Conservation (phyloP, 2,329 filamentous ascomycete genomes). For the Curvularia sp. region DNA sequence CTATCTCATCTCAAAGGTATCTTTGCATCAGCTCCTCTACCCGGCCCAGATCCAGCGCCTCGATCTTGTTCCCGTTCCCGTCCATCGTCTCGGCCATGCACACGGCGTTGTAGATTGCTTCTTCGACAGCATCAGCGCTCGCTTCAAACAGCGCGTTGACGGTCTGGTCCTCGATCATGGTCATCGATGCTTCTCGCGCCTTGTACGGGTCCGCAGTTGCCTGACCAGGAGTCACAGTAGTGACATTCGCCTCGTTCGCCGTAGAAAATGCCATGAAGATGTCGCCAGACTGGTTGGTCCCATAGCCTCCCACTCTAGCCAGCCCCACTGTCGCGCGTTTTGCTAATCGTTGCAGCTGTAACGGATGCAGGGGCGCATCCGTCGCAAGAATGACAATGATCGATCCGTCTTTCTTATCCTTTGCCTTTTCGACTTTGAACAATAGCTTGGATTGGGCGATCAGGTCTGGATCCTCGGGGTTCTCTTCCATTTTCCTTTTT, state of each 20-base stretch:
- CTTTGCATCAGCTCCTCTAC: constrained; percentile 49
- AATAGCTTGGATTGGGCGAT: constrained; percentile 38
- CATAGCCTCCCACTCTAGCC: constrained; percentile 66
- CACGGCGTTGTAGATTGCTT: constrained; percentile 70
- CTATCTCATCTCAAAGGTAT: constrained; percentile 30
- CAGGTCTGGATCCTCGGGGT: constrained; percentile 35
- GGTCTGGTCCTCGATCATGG: constrained; percentile 63
- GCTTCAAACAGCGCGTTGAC: constrained; percentile 69
- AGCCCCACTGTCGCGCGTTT: constrained; percentile 68
- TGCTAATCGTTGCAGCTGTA: constrained; percentile 64
- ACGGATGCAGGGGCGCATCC: constrained; percentile 65
- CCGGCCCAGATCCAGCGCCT: constrained; percentile 44
- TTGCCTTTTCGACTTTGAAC: constrained; percentile 39
- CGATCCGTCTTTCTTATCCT: constrained; percentile 66
- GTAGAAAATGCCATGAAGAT: constrained; percentile 73
- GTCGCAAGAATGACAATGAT: constrained; percentile 69
- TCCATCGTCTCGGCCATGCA: constrained; percentile 67
- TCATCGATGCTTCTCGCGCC: constrained; percentile 54
- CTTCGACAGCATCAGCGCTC: constrained; percentile 67
- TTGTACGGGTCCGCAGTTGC: constrained; percentile 43
- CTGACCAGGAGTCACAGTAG: constrained; percentile 42
- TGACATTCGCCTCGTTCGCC: constrained; percentile 59
- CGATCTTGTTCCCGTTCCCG: constrained; percentile 58
- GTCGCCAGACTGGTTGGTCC: constrained; percentile 68
- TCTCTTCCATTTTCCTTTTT: constrained; percentile 46